Evolutionary conservation across 1,284 basidiomycete species (phyloP).

Genomic region (Trichosporon asahii): DNA sequence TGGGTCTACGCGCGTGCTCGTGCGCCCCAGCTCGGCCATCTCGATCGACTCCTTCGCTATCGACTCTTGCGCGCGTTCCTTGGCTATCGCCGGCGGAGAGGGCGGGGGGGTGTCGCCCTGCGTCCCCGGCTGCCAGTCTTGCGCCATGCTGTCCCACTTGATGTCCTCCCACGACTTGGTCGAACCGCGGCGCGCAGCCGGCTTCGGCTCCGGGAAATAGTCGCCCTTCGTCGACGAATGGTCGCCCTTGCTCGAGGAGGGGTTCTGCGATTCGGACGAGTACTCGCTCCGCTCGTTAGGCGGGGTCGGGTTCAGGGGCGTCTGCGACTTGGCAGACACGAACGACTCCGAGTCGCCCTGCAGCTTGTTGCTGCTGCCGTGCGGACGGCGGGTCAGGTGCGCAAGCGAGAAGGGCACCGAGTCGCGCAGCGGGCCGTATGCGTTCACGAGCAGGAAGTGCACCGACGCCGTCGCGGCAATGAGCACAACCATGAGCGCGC

Average conservation of each 20-base stretch:
- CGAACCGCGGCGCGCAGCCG: not conserved
- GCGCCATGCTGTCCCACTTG: not conserved
- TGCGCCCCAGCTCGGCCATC: constrained; percentile 13
- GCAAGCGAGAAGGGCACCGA: constrained; percentile 74
- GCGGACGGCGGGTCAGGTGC: constrained; percentile 61
- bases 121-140: not conserved
- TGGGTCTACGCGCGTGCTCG: constrained; percentile 9
- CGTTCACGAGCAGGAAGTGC: constrained; percentile 65
- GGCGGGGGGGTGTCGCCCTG: not conserved
- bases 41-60: constrained; percentile 8
- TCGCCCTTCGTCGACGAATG: constrained; percentile 27
- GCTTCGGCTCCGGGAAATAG: constrained; percentile 9
- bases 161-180: constrained; percentile 1
- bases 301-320: not conserved
- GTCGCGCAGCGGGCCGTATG: constrained; percentile 57
- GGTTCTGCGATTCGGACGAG: not conserved
- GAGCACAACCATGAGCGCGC: constrained; percentile 75
- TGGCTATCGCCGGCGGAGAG: not conserved
- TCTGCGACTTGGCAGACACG: constrained; percentile 6
- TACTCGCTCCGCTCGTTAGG: constrained; percentile 8
- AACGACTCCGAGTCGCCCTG: constrained; percentile 31
- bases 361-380: constrained; percentile 22
- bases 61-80: not conserved
- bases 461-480: constrained; percentile 74
- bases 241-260: constrained; percentile 23